These are phyloP conservation scores for Coemansia reversa DNA, from an alignment of 192 early-diverging fungal genomes.

Conservation along the genomic window DNA sequence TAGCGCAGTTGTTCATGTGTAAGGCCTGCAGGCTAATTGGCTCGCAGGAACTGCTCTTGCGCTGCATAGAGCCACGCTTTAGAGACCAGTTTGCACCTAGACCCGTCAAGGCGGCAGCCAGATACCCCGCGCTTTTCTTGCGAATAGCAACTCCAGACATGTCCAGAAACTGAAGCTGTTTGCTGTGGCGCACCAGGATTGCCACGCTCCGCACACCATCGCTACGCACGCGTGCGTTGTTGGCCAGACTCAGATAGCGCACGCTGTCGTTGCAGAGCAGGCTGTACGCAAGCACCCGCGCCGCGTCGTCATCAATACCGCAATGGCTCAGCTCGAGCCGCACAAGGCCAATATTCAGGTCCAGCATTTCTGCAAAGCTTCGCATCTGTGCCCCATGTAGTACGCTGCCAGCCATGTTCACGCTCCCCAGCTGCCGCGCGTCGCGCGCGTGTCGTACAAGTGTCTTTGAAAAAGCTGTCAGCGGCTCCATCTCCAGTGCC, in stretches of 20 bases:
- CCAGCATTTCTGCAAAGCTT: constrained; percentile 74
- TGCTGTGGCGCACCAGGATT: constrained; percentile 72
- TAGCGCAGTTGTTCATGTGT: constrained; percentile 56
- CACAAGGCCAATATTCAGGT: constrained; percentile 70
- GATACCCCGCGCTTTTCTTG: constrained; percentile 64
- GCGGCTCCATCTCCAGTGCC: constrained; percentile 31
- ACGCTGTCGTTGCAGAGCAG: constrained; percentile 67
- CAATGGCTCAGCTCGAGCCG: constrained; percentile 70
- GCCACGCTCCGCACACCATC: constrained; percentile 74
- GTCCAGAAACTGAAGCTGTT: constrained; percentile 63
- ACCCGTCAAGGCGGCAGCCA: constrained; percentile 64
- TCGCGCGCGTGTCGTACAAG: constrained; percentile 40
- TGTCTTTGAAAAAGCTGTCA: constrained; percentile 33
- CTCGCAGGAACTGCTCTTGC: constrained; percentile 32
- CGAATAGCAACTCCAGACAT: constrained; percentile 70
- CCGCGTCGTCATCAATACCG: constrained; percentile 69
- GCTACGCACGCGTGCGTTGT: constrained; percentile 69
- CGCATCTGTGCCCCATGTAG: constrained; percentile 60
- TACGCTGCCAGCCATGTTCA: constrained; percentile 52
- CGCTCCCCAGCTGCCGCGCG: constrained; percentile 34
- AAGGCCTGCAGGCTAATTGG: constrained; percentile 48
- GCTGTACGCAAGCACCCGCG: constrained; percentile 70
- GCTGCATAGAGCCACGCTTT: constrained; percentile 51
- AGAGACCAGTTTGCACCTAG: constrained; percentile 48
- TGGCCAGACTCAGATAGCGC: constrained; percentile 63